Evolutionary conservation across 2,329 filamentous ascomycete species (phyloP), one percentile per base, ranked within the genome.

Genomic region (Aureobasidium leucospermi): DNA sequence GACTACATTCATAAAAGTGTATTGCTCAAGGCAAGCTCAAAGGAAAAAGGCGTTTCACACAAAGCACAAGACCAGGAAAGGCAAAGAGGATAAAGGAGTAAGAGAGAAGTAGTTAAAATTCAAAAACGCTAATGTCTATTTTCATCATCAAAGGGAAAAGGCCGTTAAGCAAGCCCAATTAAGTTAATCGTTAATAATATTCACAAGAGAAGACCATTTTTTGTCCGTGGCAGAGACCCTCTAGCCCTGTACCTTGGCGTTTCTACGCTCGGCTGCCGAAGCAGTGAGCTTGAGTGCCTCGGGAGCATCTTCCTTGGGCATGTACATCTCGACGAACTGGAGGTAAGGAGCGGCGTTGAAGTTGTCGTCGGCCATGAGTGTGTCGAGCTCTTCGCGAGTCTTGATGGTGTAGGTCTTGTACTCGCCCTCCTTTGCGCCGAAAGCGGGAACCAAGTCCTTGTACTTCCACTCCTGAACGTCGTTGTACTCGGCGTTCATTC

Each of bases 381-480:
- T 23, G 23, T 61, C 61, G 19, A 64, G 48, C n/a, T 67, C 62
- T 11, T 65, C 60, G 36, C 60, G 52, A 2, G 64, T 63, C 63
- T 64, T 64, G 60, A 66, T 41, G n/a, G 57, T 59, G 47, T 60
- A 63, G 5, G 61, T 63, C 38, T 61, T 88, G 70, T 81, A 80
- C 63, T 81, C 80, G 19, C 81, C 77, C 7, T 80, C 75, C 15
- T 75, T 69, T 1, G 81, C 87, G 45, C 88, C 87, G 0, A 84
- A 82, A 4, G 78, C 77, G 2, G 88, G 81, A 0, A 91, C 73
- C 6, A 63, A 23, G 19, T 85, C 83, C 70, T 83, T 84, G 77
- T 86, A 88, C 53, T 86, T 79, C 91, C 91, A 96, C 10, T 77
- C 72, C 61, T 82, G 79, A 60, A 96, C 85, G 69, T 96, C 89